A percentile compares a stretch with the other conserved stretches of the same genome.
These are phyloP conservation scores for Pseudogymnoascus sp. DNA, from an alignment of 2,329 filamentous ascomycete species.

Conservation along the genomic window DNA sequence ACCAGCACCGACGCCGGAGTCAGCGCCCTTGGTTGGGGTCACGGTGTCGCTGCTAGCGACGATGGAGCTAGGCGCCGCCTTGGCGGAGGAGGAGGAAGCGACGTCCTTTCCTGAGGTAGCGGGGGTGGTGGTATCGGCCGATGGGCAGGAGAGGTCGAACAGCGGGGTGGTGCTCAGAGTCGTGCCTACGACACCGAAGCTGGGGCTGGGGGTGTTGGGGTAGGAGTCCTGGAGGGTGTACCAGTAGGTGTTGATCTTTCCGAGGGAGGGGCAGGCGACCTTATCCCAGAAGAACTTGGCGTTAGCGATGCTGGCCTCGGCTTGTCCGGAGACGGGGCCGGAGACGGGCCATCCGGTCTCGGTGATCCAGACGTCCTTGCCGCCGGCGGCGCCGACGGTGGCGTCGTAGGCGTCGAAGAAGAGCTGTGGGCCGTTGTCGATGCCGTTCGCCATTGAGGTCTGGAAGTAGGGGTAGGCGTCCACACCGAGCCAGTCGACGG, in stretches of 20 bases:
- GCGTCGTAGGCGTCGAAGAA: constrained; percentile 59
- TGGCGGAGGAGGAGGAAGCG: not conserved
- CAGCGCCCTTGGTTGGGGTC: not conserved
- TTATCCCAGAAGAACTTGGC: constrained; percentile 74
- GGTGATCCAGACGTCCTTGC: constrained; percentile 75
- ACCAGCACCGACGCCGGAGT: not conserved
- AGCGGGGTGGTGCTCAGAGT: constrained; percentile 44
- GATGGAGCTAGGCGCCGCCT: not conserved
- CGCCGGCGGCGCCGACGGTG: constrained; percentile 48
- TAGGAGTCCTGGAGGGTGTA: constrained; percentile 64
- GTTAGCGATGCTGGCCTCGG: constrained; percentile 55
- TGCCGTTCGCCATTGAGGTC: constrained; percentile 55
- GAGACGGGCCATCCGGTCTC: constrained; percentile 82
- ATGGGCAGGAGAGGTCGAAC: constrained; percentile 54
- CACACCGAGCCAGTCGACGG: constrained; percentile 70
- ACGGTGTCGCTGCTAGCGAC: not conserved
- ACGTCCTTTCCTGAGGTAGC: not conserved
- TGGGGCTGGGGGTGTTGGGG: constrained; percentile 51
- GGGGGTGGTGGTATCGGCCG: not conserved
- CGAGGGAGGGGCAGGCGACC: constrained; percentile 64
- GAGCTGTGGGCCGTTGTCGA: constrained; percentile 53
- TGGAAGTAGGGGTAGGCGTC: constrained; percentile 84
- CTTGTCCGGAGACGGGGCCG: constrained; percentile 53
- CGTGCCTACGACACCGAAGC: constrained; percentile 60
- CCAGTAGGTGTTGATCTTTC: constrained; percentile 62